Conservation (phyloP, 352 stramenopile genomes). For the Pythium biforme region DNA sequence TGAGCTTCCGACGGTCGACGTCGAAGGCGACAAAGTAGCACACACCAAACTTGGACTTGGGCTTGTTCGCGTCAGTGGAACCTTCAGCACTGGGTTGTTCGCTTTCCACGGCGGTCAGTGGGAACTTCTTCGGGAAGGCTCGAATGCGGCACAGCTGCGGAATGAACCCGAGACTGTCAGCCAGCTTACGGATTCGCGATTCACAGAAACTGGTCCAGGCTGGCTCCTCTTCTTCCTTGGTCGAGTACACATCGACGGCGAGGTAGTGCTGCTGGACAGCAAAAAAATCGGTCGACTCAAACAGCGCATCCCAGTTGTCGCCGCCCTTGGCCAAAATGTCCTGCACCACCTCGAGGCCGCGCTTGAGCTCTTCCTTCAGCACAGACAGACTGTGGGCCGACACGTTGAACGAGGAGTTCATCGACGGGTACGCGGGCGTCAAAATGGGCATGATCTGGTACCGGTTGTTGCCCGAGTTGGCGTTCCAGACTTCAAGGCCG, state of each 20-base stretch:
- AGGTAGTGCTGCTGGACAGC: constrained; percentile 89
- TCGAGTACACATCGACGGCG: constrained; percentile 90
- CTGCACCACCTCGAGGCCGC: constrained; percentile 73
- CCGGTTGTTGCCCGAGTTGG: constrained; percentile 82
- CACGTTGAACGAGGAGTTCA: constrained; percentile 99
- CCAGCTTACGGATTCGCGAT: constrained; percentile 90
- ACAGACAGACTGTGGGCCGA: constrained; percentile 92
- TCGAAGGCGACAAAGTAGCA: constrained; percentile 89
- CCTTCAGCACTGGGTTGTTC: constrained; percentile 15
- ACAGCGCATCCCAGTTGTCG: constrained; percentile 77
- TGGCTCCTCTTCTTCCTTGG: constrained; percentile 86
- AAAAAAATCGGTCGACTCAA: constrained; percentile 87
- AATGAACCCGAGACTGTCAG: constrained; percentile 85
- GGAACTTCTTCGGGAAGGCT: constrained; percentile 87
- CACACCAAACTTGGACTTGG: constrained; percentile 56
- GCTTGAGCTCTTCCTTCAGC: constrained; percentile 94
- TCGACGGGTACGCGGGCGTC: constrained; percentile 97
- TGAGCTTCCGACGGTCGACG: constrained; percentile 74
- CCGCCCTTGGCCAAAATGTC: constrained; percentile 81
- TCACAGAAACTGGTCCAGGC: constrained; percentile 95
- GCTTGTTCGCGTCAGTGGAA: constrained; percentile 22
- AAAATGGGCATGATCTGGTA: constrained; percentile 99
- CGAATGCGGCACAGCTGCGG: constrained; percentile 73
- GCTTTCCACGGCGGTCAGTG: constrained; percentile 55
- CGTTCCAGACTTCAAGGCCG: constrained; percentile 87